Base-by-base conservation (phyloP, 192 early-diverging fungal genomes). In the Coemansia brasiliensis region DNA sequence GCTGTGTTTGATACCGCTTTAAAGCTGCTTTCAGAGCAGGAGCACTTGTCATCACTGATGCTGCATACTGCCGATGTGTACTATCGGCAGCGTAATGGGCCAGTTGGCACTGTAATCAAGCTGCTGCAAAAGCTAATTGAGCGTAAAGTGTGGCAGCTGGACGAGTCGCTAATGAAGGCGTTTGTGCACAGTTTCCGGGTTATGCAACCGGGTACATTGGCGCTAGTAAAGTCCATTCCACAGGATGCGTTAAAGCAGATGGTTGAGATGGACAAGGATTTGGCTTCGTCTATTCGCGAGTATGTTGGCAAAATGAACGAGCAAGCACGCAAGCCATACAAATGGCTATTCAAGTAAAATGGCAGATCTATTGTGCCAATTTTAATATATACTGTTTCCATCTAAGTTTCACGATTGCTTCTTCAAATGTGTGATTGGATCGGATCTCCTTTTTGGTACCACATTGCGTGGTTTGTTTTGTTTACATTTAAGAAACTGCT, bases 251-350 rank as follows among this genome's bases (percentile, higher is more conserved):
- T 78, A 27, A 67, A 64, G 53, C 43, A 38, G 27, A 60, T 78
- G 37, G 52, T 72, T 17, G 46, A 39, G 9, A 9, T 49, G 39
- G 60, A 60, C 26, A 60, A 56, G 22, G 15, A 39, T 11, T 40
- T 78, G 32, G 32, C 18, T 16, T 35, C 29, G 15, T 4, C 39
- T 1, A 42, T 77, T 24, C 42, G 42, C 12, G 59, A 63, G 22
- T 77, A 77, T n/a, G 74, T 71, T 12, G 24, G 35, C 40, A 66
- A 66, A 52, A 77, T 77, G 74, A 38, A 53, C 16, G 65, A 63
- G 8, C 52, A 35, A 18, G 38, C 55, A 3, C 68, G 61, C 39
- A 65, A 60, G 27, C 27, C 42, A 16, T 74, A 55, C 56, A 58
- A 53, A 26, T 74, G 71, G 71, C 60, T 74, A 26, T 15, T 74